phyloP scores from a whole-genome alignment of 169 alveolate species.

The Eimeria zaria region DNA sequence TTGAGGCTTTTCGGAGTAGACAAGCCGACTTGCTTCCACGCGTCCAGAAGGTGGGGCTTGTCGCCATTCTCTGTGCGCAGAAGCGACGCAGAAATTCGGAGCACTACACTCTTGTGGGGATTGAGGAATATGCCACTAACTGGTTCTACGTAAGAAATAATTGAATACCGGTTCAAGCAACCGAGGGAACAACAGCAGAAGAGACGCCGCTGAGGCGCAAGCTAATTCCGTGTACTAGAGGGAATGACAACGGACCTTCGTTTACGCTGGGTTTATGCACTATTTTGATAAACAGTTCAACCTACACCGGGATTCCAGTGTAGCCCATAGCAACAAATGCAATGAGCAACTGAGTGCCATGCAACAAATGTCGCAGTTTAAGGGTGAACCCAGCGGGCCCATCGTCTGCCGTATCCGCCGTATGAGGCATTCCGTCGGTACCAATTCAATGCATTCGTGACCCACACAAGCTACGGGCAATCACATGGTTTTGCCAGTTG shows the following conservation, averaged over 20 bases:
- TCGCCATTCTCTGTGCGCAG: neutral
- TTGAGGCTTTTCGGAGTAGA: neutral
- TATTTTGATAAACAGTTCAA: no score
- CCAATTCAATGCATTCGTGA: neutral
- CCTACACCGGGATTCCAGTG: no score
- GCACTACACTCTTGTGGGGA: neutral
- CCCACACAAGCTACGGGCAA: no score
- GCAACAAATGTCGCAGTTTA: no score
- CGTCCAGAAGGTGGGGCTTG: constrained; percentile 34
- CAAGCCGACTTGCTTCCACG: neutral
- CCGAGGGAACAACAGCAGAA: neutral
- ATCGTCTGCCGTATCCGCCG: no score
- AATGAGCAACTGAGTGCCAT: no score
- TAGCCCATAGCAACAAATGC: no score
- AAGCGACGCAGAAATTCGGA: neutral
- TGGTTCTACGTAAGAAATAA: neutral
- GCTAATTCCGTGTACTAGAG: neutral
- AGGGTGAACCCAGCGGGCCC: no score
- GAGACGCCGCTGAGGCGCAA: neutral
- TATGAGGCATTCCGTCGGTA: no score
- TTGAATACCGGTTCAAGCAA: neutral
- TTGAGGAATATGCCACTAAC: neutral
- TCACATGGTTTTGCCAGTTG: no score
- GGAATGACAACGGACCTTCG: no score
- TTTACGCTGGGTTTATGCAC: neutral